These are phyloP conservation scores for Neurospora sp. DNA, from an alignment of 495 filamentous ascomycete species.

Conservation along the genomic window DNA sequence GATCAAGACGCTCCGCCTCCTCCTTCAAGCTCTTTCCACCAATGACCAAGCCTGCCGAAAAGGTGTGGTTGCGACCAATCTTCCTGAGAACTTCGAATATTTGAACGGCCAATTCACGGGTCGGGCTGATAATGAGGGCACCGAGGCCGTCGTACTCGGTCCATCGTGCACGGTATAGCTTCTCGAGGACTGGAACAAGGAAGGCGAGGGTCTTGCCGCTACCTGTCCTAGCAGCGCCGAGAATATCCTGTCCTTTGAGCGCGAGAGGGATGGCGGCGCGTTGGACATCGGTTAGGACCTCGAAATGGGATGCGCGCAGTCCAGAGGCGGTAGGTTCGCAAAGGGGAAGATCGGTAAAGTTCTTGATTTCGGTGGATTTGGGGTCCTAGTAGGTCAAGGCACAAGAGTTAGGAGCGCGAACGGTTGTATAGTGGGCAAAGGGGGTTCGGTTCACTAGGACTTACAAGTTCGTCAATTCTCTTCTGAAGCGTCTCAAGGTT, in stretches of 20 bases:
- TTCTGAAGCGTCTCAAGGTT: constrained; percentile 47
- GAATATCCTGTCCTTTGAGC: constrained; percentile 78
- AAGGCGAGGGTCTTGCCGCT: constrained; percentile 96
- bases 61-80: constrained; percentile 78
- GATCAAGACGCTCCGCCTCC: constrained; percentile 72
- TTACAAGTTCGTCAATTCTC: constrained; percentile 30
- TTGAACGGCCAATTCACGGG: constrained; percentile 88
- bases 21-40: constrained; percentile 88
- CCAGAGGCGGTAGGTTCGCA: constrained; percentile 74
- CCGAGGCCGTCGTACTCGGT: constrained; percentile 85
- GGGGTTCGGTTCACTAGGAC: neutral
- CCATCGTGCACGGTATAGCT: constrained; percentile 86
- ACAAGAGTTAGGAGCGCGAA: neutral
- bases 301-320: constrained; percentile 79
- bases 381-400: constrained; percentile 21
- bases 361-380: constrained; percentile 37
- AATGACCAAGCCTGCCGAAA: constrained; percentile 89
- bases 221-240: constrained; percentile 94
- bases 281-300: constrained; percentile 86
- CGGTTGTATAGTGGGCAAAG: neutral
- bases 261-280: constrained; percentile 73
- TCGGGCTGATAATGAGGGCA: constrained; percentile 87
- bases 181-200: constrained; percentile 83
- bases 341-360: constrained; percentile 75
- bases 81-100: constrained; percentile 94